phyloP scores from a whole-genome alignment of 2,329 filamentous ascomycete species.

The Claviceps citrina region DNA sequence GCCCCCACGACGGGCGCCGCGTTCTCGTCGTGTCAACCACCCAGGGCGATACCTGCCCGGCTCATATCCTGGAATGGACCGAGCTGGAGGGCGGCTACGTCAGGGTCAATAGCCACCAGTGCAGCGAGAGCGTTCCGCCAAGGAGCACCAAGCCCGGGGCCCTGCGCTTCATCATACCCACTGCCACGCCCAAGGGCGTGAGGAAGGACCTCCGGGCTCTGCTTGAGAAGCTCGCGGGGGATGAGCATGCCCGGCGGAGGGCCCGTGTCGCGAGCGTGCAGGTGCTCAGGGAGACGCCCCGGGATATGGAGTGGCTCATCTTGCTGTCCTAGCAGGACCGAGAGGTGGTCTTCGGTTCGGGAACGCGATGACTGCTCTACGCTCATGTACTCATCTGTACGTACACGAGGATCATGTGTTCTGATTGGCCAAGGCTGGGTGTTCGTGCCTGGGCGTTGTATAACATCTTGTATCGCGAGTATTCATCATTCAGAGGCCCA shows the following conservation, averaged over 20 bases:
- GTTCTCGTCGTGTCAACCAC: neutral
- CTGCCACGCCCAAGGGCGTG: neutral
- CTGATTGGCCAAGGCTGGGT: no score
- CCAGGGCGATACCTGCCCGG: constrained; percentile 2
- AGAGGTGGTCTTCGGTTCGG: no score
- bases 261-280: neutral
- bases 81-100: constrained; percentile 5
- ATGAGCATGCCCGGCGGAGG: neutral
- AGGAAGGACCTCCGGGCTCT: neutral
- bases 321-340: neutral
- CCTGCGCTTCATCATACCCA: constrained; percentile 1
- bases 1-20: no score
- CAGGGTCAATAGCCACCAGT: constrained; percentile 7
- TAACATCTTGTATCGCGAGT: no score
- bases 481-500: no score
- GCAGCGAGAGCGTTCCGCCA: neutral
- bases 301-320: constrained; percentile 1
- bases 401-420: no score
- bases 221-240: neutral
- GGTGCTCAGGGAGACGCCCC: neutral
- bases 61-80: constrained; percentile 8
- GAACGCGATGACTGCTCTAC: no score
- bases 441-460: no score
- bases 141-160: neutral
- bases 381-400: no score